These are phyloP conservation scores for Nitzschia sp. DNA, from an alignment of 108 stramenopile species.

Conservation along the genomic window DNA sequence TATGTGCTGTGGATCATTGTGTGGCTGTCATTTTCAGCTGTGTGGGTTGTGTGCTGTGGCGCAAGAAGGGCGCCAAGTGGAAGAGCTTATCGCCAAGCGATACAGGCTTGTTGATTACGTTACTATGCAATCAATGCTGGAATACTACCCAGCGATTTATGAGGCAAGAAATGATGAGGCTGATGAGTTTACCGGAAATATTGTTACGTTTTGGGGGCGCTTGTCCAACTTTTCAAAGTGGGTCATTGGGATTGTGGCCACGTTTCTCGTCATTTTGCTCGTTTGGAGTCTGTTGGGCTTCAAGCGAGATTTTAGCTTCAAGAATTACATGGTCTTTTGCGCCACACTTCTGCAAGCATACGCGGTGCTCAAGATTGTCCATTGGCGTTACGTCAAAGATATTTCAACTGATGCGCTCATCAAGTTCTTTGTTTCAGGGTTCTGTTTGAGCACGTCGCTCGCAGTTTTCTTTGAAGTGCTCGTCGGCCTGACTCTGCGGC, in stretches of 20 bases:
- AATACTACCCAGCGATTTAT: constrained; percentile 66
- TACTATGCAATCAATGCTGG: constrained; percentile 72
- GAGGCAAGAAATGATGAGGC: constrained; percentile 16
- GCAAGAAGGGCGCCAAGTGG: constrained; percentile 80
- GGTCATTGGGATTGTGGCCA: background rate
- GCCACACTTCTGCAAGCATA: constrained; percentile 67
- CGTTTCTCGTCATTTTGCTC: constrained; percentile 4
- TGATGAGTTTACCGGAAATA: background rate
- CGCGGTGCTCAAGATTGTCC: constrained; percentile 50
- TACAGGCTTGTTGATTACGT: constrained; percentile 72
- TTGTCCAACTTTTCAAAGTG: constrained; percentile 30
- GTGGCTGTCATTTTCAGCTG: constrained; percentile 55
- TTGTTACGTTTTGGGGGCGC: constrained; percentile 23
- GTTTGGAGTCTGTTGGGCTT: constrained; percentile 37
- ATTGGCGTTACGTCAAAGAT: constrained; percentile 61
- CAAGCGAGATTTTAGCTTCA: constrained; percentile 23
- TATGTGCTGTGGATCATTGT: constrained; percentile 40
- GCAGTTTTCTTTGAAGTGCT: constrained; percentile 69
- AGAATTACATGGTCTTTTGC: constrained; percentile 43
- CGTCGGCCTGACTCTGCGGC: constrained; percentile 42
- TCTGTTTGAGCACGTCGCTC: constrained; percentile 67
- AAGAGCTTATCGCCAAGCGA: constrained; percentile 49
- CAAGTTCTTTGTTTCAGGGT: constrained; percentile 80
- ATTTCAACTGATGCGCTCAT: constrained; percentile 78
- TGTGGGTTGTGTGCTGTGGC: constrained; percentile 80